Evolutionary conservation across 2,329 filamentous ascomycete species (phyloP), one percentile per base, ranked within the genome.

Genomic region (Alternaria viburni): DNA sequence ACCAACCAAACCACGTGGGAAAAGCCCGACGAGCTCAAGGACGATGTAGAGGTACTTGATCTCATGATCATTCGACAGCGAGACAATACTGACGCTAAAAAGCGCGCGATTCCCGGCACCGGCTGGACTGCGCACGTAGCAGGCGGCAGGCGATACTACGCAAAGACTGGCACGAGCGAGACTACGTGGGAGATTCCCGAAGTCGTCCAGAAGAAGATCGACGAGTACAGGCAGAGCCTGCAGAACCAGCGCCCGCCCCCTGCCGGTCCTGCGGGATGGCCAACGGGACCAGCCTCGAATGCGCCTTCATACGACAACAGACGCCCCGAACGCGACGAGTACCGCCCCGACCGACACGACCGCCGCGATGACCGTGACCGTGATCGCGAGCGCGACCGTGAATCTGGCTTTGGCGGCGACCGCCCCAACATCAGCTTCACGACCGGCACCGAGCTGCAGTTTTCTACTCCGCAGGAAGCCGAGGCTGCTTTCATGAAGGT

Each of bases 151-250:
- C 93, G 95, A 77, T 99, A 99, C 82, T 99, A 93, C 73, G 95
- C 94, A 80, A 96, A 99, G 80, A 92, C 90, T 32, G 91, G 96
- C 80, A 94, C 92, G 47, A 94, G 95, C 81, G 88, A 93, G 82
- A 98, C 93, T 79, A 93, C 92, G 30, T 99, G 96, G 96, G 91
- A 94, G 75, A 94, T 97, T 87, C 96, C 96, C 59, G 91, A 93
- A 59, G 88, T 83, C 64, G 70, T 79, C 25, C 68, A 71, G 54
- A 93, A 93, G 81, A 93, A 91, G 66, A 94, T 94, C 82, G 93
- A 92, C 76, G 86, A 86, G 71, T 91, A 92, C 64, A 84, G 94
- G 61, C 87, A 66, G 36, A 67, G 84, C 44, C 70, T 67, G 59
- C 76, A 81, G 17, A 78, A 83, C 26, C 80, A 81, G 41, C 81